Evolutionary conservation across 805 yeast species (phyloP), one percentile per base, ranked within the genome.

Genomic region (Starmerella vaccinii): DNA sequence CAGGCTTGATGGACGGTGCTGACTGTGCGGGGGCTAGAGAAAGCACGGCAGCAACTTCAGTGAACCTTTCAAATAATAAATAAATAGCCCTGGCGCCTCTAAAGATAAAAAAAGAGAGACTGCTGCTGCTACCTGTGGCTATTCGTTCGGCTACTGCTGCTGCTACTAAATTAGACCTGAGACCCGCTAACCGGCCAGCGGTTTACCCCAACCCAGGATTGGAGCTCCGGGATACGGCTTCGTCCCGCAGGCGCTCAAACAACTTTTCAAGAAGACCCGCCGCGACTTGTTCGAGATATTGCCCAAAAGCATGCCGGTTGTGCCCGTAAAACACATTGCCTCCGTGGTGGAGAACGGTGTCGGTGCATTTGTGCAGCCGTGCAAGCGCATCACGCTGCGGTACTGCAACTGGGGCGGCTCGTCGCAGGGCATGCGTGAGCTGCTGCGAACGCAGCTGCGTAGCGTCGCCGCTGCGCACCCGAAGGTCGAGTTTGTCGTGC

Each of bases 371-470:
- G 63, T 61, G 29, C 67, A 61, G 51, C 68, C 72, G 53, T 88
- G 97, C 70, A 78, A 76, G 59, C 78, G 76, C 62, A 75, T 92
- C 47, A 75, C 82, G 1, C 65, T 92, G 42, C 82, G 84, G 54
- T 92, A 81, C 69, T 88, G 96, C 71, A 88, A 92, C 73, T 83
- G 94, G 82, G 97, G 97, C 39, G 97, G 97, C 21, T 83, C 95
- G 2, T 89, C 97, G 1, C 73, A 74, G 47, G 97, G 97, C 3
- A 76, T 88, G 70, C 73, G 72, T 52, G 80, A 82, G 49, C 78
- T 83, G 53, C 68, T 92, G 38, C 70, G 74, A 39, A 73, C 65
- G 47, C 73, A 76, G 59, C 72, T 77, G 29, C 69, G 75, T 47
- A 55, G 69, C 8, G 68, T 85, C 51, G 92, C 96, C 3, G 57